Conservation (phyloP, 495 filamentous ascomycete genomes). For the Astrothelium subdiscretum region DNA sequence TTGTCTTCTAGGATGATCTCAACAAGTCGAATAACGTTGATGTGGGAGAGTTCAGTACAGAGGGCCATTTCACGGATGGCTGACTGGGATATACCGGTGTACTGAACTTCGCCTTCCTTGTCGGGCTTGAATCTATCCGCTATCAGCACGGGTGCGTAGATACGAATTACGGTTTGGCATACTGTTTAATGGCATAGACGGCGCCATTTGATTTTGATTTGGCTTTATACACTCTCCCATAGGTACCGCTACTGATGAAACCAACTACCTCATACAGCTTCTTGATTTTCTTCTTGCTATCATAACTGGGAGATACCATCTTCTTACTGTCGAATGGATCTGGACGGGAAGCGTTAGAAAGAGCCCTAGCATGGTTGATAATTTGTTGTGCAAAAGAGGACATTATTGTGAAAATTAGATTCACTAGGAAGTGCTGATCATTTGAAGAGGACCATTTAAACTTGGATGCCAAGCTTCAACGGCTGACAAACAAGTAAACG, state of each 20-base stretch:
- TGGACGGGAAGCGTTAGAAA: neutral
- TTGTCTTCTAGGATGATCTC: constrained; percentile 98
- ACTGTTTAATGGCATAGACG: constrained; percentile 96
- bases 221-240: constrained; percentile 96
- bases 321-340: constrained; percentile 2
- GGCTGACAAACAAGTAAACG: neutral
- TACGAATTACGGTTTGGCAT: constrained; percentile 7
- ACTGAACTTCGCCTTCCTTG: constrained; percentile 94
- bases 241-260: constrained; percentile 98
- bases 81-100: constrained; percentile 95
- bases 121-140: constrained; percentile 82
- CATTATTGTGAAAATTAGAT: neutral
- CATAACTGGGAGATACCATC: constrained; percentile 39
- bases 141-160: neutral
- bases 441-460: neutral
- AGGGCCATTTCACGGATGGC: constrained; percentile 98
- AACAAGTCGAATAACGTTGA: constrained; percentile 79
- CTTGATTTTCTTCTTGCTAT: constrained; percentile 75
- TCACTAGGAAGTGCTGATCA: neutral
- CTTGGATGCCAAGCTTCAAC: neutral
- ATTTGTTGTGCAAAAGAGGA: constrained; percentile 1
- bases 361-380: neutral
- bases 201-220: constrained; percentile 56
- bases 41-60: constrained; percentile 81
- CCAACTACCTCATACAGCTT: constrained; percentile 93